Conservation (phyloP, 2,329 filamentous ascomycete species). For the Penicillium psychrosexuale region DNA sequence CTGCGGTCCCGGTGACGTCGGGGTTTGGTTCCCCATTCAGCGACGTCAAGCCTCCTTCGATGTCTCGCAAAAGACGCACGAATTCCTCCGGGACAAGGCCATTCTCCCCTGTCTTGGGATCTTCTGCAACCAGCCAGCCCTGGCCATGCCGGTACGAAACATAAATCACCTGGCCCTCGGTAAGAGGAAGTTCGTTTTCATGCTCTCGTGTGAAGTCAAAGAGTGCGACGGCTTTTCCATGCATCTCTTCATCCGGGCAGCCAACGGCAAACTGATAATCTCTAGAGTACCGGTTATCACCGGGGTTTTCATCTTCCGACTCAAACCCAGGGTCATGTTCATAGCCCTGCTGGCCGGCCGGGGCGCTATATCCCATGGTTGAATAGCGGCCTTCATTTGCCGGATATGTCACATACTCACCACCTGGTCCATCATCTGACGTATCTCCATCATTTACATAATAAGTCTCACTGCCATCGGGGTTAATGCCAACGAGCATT, state of each 20-base stretch:
- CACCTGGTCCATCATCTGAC: slow-evolving; percentile 64
- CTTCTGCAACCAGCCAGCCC: slow-evolving; percentile 95
- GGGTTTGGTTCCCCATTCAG: slow-evolving; percentile 55
- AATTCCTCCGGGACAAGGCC: slow-evolving; percentile 96
- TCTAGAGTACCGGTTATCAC: slow-evolving; percentile 71
- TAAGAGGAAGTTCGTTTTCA: slow-evolving; percentile 88
- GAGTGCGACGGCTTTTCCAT: slow-evolving; percentile 89
- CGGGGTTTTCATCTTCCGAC: slow-evolving; percentile 53
- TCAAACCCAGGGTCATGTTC: slow-evolving; percentile 33
- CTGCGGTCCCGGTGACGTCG: slow-evolving; percentile 46
- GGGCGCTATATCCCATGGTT: slow-evolving; percentile 37
- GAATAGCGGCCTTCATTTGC: slow-evolving; percentile 61
- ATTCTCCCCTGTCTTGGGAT: slow-evolving; percentile 89
- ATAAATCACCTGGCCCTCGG: slow-evolving; percentile 93
- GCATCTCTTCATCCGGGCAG: slow-evolving; percentile 94
- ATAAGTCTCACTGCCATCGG: slow-evolving; percentile 70
- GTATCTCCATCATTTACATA: slow-evolving; percentile 67
- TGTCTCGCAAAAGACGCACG: slow-evolving; percentile 85
- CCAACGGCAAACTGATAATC: slow-evolving; percentile 95
- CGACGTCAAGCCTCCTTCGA: slow-evolving; percentile 82
- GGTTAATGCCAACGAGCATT: slow-evolving; percentile 64
- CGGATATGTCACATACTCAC: slow-evolving; percentile 77
- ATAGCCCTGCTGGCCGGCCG: slow-evolving; percentile 41
- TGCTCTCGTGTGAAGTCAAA: slow-evolving; percentile 96
- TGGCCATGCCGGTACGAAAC: slow-evolving; percentile 95